phyloP scores from a whole-genome alignment of 106 monocot species.

The Acanthochlamys bracteata region DNA sequence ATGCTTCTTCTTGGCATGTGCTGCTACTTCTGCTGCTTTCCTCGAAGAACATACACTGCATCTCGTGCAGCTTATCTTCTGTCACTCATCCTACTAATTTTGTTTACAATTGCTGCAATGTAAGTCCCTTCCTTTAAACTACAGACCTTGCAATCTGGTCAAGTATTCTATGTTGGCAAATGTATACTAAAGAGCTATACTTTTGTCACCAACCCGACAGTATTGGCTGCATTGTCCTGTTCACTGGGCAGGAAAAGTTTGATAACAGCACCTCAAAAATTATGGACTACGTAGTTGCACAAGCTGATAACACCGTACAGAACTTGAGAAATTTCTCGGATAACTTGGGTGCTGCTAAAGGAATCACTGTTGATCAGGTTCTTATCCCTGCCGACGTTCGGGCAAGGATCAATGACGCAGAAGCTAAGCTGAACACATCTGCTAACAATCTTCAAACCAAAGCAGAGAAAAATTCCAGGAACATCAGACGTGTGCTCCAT shows the following conservation, averaged over 20 bases:
- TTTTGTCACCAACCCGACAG: conserved; percentile 15
- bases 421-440: conserved; percentile 50
- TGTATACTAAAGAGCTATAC: neutral
- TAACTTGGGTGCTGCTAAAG: conserved; percentile 52
- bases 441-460: conserved; percentile 28
- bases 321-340: conserved; percentile 58
- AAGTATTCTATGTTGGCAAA: neutral
- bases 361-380: conserved; percentile 32
- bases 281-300: conserved; percentile 55
- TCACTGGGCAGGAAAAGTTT: conserved; percentile 55
- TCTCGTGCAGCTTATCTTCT: conserved; percentile 39
- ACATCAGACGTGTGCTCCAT: conserved; percentile 35
- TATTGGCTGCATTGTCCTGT: conserved; percentile 52
- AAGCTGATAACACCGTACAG: conserved; percentile 51
- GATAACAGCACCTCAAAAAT: conserved; percentile 50
- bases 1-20: conserved; percentile 38
- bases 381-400: conserved; percentile 38
- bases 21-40: conserved; percentile 56
- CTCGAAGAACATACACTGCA: conserved; percentile 40
- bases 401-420: conserved; percentile 37
- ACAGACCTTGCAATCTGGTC: neutral
- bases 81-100: conserved; percentile 53
- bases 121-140: conserved; percentile 13
- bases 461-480: conserved; percentile 35
- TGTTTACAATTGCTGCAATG: conserved; percentile 64